Conservation (phyloP, 331 rosid genomes). For the Rosa hybrid region DNA sequence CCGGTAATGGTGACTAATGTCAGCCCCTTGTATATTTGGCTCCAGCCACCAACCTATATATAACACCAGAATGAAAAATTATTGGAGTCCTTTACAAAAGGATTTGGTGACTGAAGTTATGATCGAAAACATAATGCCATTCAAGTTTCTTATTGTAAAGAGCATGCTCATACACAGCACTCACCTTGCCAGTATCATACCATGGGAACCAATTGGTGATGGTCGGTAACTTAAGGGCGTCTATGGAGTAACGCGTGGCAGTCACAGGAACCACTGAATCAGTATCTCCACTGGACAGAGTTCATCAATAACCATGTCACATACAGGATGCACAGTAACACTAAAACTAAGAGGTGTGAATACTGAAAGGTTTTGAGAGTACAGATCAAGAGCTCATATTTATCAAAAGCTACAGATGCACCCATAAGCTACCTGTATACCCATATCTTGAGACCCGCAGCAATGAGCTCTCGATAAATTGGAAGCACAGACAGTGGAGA, state of each 20-base stretch:
- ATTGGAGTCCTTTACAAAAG: not conserved
- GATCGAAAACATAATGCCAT: not conserved
- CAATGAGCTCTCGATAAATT: constrained; percentile 77
- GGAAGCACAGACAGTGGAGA: constrained; percentile 94
- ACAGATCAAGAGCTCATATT: too few species aligned
- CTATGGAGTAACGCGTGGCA: constrained; percentile 85
- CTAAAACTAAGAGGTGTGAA: too few species aligned
- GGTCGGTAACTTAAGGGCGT: constrained; percentile 85
- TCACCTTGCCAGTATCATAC: constrained; percentile 83
- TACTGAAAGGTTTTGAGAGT: too few species aligned
- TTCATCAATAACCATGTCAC: constrained; percentile 26
- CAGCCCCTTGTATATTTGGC: constrained; percentile 82
- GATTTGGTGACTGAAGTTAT: not conserved
- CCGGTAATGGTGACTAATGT: constrained; percentile 82
- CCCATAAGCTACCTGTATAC: constrained; percentile 62
- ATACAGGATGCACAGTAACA: not conserved
- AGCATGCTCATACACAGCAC: constrained; percentile 30
- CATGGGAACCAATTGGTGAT: constrained; percentile 80
- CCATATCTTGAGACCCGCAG: constrained; percentile 78
- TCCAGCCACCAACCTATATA: constrained; percentile 89
- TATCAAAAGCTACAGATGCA: too few species aligned
- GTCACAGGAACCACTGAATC: constrained; percentile 91
- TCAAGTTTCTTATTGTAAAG: not conserved
- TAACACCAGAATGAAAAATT: constrained; percentile 29
- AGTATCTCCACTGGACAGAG: constrained; percentile 72